Percentiles rank a stretch among this genome's conserved stretches.
Evolutionary conservation across 345 rosid genomes (phyloP).

Genomic region (Salix arbutifolia): DNA sequence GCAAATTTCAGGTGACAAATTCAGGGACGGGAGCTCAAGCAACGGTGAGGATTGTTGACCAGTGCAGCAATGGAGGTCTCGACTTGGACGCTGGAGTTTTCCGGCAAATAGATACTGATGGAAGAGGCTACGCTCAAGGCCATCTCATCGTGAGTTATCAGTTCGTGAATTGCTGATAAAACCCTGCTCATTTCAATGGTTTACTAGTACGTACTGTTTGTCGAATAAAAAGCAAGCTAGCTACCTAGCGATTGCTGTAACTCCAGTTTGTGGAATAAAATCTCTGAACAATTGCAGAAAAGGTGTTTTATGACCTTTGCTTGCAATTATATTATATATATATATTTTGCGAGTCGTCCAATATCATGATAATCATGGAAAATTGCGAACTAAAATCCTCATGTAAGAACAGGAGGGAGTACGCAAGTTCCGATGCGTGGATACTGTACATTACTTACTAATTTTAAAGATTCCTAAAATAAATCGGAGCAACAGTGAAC

Average conservation of each 20-base stretch:
- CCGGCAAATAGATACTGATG: slow-evolving; percentile 11
- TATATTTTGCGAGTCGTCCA: too few relatives aligned
- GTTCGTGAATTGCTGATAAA: slow-evolving; percentile 13
- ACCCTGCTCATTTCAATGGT: not conserved
- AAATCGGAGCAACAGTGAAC: not conserved
- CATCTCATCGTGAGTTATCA: slow-evolving; percentile 16
- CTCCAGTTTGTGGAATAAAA: too few relatives aligned
- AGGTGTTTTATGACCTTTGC: too few relatives aligned
- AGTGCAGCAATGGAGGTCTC: slow-evolving; percentile 23
- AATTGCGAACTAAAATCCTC: too few relatives aligned
- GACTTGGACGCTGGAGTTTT: slow-evolving; percentile 22
- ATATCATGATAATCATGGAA: too few relatives aligned
- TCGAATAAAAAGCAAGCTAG: not conserved
- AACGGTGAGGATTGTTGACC: slow-evolving; percentile 20
- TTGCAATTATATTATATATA: too few relatives aligned
- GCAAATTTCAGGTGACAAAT: slow-evolving; percentile 13
- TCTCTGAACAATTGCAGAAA: too few relatives aligned
- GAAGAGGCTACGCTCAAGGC: slow-evolving; percentile 16
- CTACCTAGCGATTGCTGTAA: too few relatives aligned
- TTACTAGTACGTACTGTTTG: too few relatives aligned
- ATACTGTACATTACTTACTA: not conserved
- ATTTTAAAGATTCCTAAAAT: not conserved
- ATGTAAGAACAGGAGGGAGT: too few relatives aligned
- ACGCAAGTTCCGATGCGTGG: not conserved
- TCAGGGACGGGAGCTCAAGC: not conserved